Evolutionary conservation across 164 flowering plant species (phyloP).

Genomic region (Malania oleifera): DNA sequence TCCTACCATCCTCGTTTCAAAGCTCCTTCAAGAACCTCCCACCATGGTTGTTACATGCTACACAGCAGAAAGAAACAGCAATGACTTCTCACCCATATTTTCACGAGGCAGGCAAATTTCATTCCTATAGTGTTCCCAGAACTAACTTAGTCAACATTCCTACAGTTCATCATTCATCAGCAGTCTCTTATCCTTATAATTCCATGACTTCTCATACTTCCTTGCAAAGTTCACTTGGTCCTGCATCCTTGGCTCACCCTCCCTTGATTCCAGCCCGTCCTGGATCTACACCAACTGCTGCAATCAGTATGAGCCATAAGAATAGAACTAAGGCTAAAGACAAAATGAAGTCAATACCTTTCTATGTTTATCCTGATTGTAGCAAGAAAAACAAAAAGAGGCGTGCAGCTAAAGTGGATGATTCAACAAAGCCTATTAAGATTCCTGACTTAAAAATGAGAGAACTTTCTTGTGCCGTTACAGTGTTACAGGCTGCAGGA

Average conservation of each 20-base stretch:
- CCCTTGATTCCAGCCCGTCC: constrained; percentile 27
- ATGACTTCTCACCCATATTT: constrained; percentile 9
- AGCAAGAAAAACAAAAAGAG: constrained; percentile 36
- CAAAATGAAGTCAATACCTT: constrained; percentile 18
- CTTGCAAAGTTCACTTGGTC: constrained; percentile 18
- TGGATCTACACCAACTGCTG: constrained; percentile 18
- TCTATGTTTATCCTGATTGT: constrained; percentile 11
- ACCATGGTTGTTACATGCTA: constrained; percentile 34
- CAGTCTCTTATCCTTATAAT: constrained; percentile 17
- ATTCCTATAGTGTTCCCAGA: constrained; percentile 9
- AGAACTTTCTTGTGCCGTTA: constrained; percentile 15
- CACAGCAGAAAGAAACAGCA: constrained; percentile 19
- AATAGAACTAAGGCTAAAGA: constrained; percentile 23
- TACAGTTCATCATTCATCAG: constrained; percentile 11
- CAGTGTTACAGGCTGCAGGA: constrained; percentile 10
- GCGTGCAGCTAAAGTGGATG: constrained; percentile 19
- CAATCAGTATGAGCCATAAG: constrained; percentile 13
- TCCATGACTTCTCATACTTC: constrained; percentile 16
- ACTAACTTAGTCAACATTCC: constrained; percentile 15
- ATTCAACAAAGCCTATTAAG: constrained; percentile 24
- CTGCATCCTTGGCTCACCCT: constrained; percentile 19
- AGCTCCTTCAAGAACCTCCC: constrained; percentile 26
- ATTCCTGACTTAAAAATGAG: constrained; percentile 24
- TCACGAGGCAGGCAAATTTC: constrained; percentile 10
- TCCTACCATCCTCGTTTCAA: constrained; percentile 22